Evolutionary conservation across 2,329 filamentous ascomycete genomes (phyloP).

Genomic region (Grosmannia huntii): DNA sequence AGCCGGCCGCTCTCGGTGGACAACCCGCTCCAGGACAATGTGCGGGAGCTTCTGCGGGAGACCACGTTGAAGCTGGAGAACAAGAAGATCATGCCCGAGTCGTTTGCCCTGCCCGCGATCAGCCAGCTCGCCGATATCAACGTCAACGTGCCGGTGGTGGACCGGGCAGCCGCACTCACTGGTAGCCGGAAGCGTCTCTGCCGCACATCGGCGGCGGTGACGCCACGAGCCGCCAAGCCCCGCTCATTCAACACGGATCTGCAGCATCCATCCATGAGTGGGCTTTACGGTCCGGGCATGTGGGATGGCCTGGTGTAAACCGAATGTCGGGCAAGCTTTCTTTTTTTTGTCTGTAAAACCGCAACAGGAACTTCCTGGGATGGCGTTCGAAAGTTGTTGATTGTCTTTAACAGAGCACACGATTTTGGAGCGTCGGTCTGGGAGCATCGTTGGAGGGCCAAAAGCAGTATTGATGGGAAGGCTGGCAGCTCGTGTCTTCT

Average conservation of each 20-base stretch:
- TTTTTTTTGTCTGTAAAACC: constrained; percentile 10
- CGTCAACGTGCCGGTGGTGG: background rate
- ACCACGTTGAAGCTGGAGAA: constrained; percentile 16
- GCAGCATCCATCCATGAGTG: constrained; percentile 36
- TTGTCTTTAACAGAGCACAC: too few species aligned
- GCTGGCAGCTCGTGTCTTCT: background rate
- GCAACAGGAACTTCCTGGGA: background rate
- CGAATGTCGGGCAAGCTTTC: constrained; percentile 22
- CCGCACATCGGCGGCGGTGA: constrained; percentile 24
- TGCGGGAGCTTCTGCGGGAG: constrained; percentile 45
- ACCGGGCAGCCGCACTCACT: constrained; percentile 24
- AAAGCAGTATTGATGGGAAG: constrained; percentile 3
- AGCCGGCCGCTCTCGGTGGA: constrained; percentile 47
- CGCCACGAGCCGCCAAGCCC: background rate
- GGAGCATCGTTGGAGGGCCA: background rate
- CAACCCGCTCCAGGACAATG: constrained; percentile 50
- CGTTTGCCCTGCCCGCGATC: constrained; percentile 11
- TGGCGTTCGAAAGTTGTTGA: background rate
- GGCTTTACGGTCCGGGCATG: constrained; percentile 46
- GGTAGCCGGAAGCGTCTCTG: constrained; percentile 52
- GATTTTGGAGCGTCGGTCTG: background rate
- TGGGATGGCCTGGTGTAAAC: constrained; percentile 49
- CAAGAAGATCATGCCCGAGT: constrained; percentile 17
- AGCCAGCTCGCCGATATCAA: constrained; percentile 4
- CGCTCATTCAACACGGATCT: constrained; percentile 19